phyloP scores from a whole-genome alignment of 768 basidiomycete genomes.

The Auriscalpium vulgare region DNA sequence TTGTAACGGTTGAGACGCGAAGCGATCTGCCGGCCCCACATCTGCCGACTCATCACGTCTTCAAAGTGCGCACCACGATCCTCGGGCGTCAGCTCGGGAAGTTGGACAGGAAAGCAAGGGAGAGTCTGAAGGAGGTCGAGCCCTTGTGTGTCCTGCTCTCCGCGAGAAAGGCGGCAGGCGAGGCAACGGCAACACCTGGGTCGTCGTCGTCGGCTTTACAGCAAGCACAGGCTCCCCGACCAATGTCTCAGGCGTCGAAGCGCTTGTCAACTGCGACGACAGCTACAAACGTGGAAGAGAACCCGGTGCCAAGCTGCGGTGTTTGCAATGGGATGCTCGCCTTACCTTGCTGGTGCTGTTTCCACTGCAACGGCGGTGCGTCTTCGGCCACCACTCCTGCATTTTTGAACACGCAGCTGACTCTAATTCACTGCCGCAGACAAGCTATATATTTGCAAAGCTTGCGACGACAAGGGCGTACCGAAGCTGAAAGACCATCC shows the following conservation, averaged over 20 bases:
- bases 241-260: not conserved
- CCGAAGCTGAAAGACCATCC: slow-evolving; percentile 1
- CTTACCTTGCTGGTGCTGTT: slow-evolving; percentile 24
- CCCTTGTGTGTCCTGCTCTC: not conserved
- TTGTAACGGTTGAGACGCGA: slow-evolving; percentile 6
- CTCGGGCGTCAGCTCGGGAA: not conserved
- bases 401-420: not conserved
- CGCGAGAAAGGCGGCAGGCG: not conserved
- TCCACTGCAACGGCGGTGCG: slow-evolving; percentile 15
- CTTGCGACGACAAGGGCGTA: slow-evolving; percentile 7
- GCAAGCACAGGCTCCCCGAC: not conserved
- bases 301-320: slow-evolving; percentile 9
- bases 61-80: slow-evolving; percentile 20
- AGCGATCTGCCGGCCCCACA: slow-evolving; percentile 18
- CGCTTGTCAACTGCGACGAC: too few species aligned
- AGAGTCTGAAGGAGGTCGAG: not conserved
- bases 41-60: slow-evolving; percentile 23
- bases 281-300: too few species aligned
- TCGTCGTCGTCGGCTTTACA: not conserved
- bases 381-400: not conserved
- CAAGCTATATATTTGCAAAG: slow-evolving; percentile 11
- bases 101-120: not conserved
- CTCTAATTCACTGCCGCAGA: not conserved
- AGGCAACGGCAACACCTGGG: too few species aligned
- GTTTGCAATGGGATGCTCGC: slow-evolving; percentile 11